A percentile compares a stretch with the other conserved stretches of the same genome.
These are phyloP conservation scores for Scleroderma citrinum DNA, from an alignment of 768 basidiomycete species.

Conservation along the genomic window DNA sequence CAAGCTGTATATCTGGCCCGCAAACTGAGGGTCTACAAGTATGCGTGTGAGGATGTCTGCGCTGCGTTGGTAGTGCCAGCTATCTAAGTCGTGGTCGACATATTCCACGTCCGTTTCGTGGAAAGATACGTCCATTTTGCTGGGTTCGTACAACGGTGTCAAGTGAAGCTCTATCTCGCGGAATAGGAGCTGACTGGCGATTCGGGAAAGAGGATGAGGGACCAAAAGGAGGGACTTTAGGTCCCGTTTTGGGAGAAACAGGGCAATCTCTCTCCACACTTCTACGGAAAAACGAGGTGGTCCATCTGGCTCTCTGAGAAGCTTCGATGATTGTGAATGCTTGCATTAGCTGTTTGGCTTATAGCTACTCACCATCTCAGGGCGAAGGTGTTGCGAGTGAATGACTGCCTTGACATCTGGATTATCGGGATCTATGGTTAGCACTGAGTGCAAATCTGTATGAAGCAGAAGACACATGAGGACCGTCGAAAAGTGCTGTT, in stretches of 20 bases:
- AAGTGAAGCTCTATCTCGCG: constrained; percentile 61
- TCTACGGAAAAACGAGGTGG: constrained; percentile 58
- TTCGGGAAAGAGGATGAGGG: constrained; percentile 60
- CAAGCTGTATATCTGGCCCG: constrained; percentile 50
- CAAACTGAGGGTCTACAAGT: constrained; percentile 55
- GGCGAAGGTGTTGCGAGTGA: constrained; percentile 43
- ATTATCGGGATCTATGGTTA: constrained; percentile 61
- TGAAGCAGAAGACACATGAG: neutral
- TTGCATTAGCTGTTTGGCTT: neutral
- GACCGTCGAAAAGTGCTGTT: neutral
- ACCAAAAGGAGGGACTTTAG: constrained; percentile 59
- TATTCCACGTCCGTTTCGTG: constrained; percentile 10
- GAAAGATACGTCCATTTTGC: constrained; percentile 8
- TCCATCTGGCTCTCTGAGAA: constrained; percentile 33
- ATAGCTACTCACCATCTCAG: constrained; percentile 46
- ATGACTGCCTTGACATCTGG: constrained; percentile 60
- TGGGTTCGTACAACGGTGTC: constrained; percentile 30
- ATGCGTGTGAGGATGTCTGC: constrained; percentile 68
- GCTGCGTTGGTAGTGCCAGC: constrained; percentile 50
- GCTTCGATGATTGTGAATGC: constrained; percentile 12
- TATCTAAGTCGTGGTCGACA: constrained; percentile 33
- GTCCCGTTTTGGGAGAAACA: constrained; percentile 56
- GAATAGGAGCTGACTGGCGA: constrained; percentile 65
- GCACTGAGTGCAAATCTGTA: constrained; percentile 60
- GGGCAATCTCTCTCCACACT: constrained; percentile 66